Conservation (phyloP, 768 basidiomycete species). For the Mycena floridula region DNA sequence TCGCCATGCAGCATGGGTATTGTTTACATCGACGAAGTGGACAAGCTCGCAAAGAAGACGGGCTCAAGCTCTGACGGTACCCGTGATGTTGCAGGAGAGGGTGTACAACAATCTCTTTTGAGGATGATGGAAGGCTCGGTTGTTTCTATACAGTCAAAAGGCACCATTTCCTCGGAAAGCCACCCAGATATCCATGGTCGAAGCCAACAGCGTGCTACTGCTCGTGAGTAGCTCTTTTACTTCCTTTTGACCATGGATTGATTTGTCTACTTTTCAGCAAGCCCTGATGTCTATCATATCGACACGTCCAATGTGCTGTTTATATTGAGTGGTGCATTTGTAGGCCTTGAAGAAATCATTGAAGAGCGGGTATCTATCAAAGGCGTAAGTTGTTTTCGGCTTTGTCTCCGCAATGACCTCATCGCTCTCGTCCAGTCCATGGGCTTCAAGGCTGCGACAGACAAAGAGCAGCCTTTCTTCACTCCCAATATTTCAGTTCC, state of each 20-base stretch:
- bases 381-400: constrained; percentile 51
- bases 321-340: constrained; percentile 91
- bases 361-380: constrained; percentile 75
- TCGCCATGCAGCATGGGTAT: constrained; percentile 69
- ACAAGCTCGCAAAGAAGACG: constrained; percentile 79
- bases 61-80: constrained; percentile 59
- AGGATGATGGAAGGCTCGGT: constrained; percentile 93
- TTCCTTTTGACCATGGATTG: constrained; percentile 1
- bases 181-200: constrained; percentile 39
- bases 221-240: constrained; percentile 21
- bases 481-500: constrained; percentile 60
- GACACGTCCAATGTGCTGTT: constrained; percentile 94
- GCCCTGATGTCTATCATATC: constrained; percentile 66
- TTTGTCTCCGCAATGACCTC: constrained; percentile 5
- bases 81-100: constrained; percentile 91
- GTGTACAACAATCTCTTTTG: constrained; percentile 89
- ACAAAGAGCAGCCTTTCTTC: constrained; percentile 58
- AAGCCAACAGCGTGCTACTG: constrained; percentile 36
- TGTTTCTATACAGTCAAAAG: constrained; percentile 77
- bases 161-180: constrained; percentile 39
- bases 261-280: constrained; percentile 24
- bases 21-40: constrained; percentile 93
- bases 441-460: constrained; percentile 60
- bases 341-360: constrained; percentile 81
- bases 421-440: constrained; percentile 58